Evolutionary conservation across 352 stramenopile genomes (phyloP), one percentile per base, ranked within the genome.

Genomic region (Pythium apleroticum): DNA sequence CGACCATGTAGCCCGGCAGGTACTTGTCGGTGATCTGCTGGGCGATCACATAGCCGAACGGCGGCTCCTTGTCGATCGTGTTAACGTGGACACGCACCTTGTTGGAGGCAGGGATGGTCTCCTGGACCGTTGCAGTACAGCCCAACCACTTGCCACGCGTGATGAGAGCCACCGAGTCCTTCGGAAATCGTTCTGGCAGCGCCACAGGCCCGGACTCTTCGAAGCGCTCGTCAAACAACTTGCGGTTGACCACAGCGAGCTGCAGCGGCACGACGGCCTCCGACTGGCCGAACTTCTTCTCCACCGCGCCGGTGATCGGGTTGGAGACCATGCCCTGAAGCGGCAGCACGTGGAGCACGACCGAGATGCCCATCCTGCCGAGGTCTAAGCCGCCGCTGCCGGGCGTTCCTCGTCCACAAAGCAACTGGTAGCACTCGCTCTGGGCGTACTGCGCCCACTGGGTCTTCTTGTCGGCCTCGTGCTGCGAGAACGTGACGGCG

Each of bases 201-300:
- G 84, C 57, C 25, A 97, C 72, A 0, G 84, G 84, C 33, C 78
- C 78, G 10, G 79, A 86, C 69, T 98, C 93, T 31, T 91, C 75
- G 71, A 99, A 99, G 27, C 97, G 88, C 19, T 90, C 88, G 75
- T 99, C 97, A 24, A 95, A 83, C n/a, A 98, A 77, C 31, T 95
- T 86, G 45, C 87, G 88, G 50, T 95, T 85, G 64, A 90, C 91
- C 22, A 99, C 82, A 14, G 93, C 92, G 50, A 99, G 78, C 68
- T 99, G 97, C n/a, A 97, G 81, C 7, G 98, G 97, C 54, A 99
- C 84, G 31, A 99, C 85, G 20, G 97, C 92, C 73, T 98, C 95
- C 15, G 96, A 82, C 24, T 89, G 84, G 46, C 95, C 96, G 77
- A 98, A 99, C 27, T 98, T 81, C 75, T 99, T 99, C 55, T 93